phyloP scores from a whole-genome alignment of 352 stramenopile species.

The Hyaloperonospora arabidopsidis region DNA sequence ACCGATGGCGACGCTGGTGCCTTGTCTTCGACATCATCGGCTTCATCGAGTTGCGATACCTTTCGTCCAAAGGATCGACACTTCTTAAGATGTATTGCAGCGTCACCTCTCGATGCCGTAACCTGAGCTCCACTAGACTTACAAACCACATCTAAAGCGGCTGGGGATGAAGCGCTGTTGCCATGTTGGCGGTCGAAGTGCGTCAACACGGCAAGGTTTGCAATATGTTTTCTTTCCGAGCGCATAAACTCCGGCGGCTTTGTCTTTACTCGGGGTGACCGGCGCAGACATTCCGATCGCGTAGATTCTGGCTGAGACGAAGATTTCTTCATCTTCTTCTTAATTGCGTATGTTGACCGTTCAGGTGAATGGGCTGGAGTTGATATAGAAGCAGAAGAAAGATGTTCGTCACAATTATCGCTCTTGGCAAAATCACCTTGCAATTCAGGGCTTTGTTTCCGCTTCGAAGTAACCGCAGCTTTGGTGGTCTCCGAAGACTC shows the following conservation, averaged over 20 bases:
- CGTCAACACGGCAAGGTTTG: conserved; percentile 3
- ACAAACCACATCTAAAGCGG: conserved; percentile 6
- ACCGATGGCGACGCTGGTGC: neutral
- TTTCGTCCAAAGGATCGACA: conserved; percentile 6
- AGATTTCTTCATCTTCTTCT: conserved; percentile 10
- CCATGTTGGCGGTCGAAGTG: conserved; percentile 10
- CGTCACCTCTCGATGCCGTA: conserved; percentile 4
- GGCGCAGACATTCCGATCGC: conserved; percentile 1
- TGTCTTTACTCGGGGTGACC: conserved; percentile 16
- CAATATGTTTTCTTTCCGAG: neutral
- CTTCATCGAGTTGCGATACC: neutral
- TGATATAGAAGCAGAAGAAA: neutral
- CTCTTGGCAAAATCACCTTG: neutral
- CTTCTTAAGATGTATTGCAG: conserved; percentile 10
- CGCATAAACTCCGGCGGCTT: conserved; percentile 9
- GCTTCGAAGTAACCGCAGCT: conserved; percentile 2
- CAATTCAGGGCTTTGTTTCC: neutral
- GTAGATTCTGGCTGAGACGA: neutral
- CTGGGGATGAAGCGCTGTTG: neutral
- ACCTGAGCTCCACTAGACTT: conserved; percentile 19
- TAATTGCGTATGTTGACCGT: conserved; percentile 1
- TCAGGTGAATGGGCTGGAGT: conserved; percentile 9
- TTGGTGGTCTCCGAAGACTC: neutral
- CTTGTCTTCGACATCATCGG: conserved; percentile 3
- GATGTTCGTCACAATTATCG: neutral